These are phyloP conservation scores for Tripterygium wilfordii DNA, from an alignment of 177 flowering plant species.

Conservation along the genomic window DNA sequence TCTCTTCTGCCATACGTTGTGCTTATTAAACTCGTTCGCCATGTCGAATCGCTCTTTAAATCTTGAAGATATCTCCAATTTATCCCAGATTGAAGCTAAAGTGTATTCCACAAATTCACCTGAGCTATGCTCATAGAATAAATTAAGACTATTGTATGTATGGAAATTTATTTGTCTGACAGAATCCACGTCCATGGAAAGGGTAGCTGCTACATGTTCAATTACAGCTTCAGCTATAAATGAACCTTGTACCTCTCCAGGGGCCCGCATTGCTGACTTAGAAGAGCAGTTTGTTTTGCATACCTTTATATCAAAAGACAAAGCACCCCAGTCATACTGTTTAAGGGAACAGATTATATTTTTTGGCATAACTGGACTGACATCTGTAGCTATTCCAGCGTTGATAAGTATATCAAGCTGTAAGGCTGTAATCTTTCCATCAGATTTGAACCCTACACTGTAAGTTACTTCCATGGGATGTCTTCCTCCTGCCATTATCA, in stretches of 20 bases:
- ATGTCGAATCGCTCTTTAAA: slow-evolving; percentile 36
- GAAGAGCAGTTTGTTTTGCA: slow-evolving; percentile 78
- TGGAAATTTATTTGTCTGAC: slow-evolving; percentile 68
- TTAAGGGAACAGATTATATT: slow-evolving; percentile 43
- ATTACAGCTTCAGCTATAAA: slow-evolving; percentile 86
- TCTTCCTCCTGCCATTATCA: slow-evolving; percentile 86
- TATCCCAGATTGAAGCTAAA: slow-evolving; percentile 60
- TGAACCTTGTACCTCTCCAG: slow-evolving; percentile 82
- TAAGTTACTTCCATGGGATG: slow-evolving; percentile 89
- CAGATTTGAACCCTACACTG: slow-evolving; percentile 74
- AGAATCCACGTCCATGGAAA: slow-evolving; percentile 60
- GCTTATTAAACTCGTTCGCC: slow-evolving; percentile 45
- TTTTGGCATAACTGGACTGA: slow-evolving; percentile 58
- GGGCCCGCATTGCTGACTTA: slow-evolving; percentile 83
- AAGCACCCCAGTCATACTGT: slow-evolving; percentile 87
- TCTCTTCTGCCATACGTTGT: slow-evolving; percentile 60
- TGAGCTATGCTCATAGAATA: slow-evolving; percentile 32
- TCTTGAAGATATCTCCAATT: slow-evolving; percentile 43
- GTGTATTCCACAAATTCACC: slow-evolving; percentile 64
- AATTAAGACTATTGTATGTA: slow-evolving; percentile 46
- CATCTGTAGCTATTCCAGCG: slow-evolving; percentile 61
- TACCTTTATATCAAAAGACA: slow-evolving; percentile 74
- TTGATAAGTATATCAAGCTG: slow-evolving; percentile 54
- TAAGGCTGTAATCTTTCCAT: slow-evolving; percentile 80
- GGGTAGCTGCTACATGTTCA: slow-evolving; percentile 70